phyloP scores from a whole-genome alignment of 306 rosid species.

The Pueraria montana region DNA sequence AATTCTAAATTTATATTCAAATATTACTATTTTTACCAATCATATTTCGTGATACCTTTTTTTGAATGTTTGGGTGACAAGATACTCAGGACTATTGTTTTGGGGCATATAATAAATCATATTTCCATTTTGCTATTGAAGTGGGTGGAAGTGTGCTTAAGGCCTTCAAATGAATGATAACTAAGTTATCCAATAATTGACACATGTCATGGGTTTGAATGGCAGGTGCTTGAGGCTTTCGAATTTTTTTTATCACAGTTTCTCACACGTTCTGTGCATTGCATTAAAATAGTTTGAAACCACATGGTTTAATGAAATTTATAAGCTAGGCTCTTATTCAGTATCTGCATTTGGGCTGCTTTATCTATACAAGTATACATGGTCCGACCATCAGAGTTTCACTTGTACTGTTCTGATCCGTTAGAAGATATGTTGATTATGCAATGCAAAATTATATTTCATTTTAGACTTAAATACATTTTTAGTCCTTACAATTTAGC shows the following conservation, averaged over 20 bases:
- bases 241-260: conserved; percentile 44
- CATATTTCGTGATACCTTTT: conserved; percentile 10
- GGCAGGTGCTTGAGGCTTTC: conserved; percentile 27
- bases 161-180: conserved; percentile 28
- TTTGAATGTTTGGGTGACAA: conserved; percentile 21
- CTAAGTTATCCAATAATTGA: conserved; percentile 40
- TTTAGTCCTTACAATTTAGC: too few relatives aligned
- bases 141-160: conserved; percentile 32
- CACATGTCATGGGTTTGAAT: conserved; percentile 35
- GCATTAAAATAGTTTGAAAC: conserved; percentile 42
- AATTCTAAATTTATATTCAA: conserved; percentile 30
- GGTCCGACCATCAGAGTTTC: not conserved
- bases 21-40: conserved; percentile 19
- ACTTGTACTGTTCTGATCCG: conserved; percentile 20
- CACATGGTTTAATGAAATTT: conserved; percentile 25
- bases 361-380: conserved; percentile 21
- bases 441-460: conserved; percentile 41
- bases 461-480: too few relatives aligned
- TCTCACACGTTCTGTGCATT: conserved; percentile 1
- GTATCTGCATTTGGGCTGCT: conserved; percentile 40
- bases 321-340: conserved; percentile 20
- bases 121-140: conserved; percentile 24
- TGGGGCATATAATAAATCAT: conserved; percentile 11
- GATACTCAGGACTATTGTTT: not conserved
- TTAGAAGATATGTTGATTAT: conserved; percentile 29